Evolutionary conservation across 176 grass and related monocot species (phyloP).

Genomic region (Ensete glaucum): DNA sequence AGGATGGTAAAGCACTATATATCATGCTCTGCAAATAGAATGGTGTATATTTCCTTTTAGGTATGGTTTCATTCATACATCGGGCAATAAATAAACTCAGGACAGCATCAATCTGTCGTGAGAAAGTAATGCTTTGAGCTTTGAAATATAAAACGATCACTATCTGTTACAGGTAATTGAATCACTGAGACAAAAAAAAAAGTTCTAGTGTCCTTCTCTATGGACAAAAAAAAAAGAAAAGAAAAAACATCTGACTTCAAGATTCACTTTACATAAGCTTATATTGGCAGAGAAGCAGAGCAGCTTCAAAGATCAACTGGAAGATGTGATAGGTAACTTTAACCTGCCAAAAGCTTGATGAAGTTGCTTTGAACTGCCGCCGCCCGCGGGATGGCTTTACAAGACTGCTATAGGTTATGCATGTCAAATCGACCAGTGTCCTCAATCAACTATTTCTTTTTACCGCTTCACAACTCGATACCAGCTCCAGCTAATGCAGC

Average conservation of each 20-base stretch:
- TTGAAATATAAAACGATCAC: background rate
- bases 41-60: background rate
- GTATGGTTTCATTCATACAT: background rate
- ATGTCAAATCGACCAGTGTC: background rate
- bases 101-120: background rate
- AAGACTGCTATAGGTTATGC: background rate
- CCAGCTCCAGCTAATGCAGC: slow-evolving; percentile 70
- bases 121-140: background rate
- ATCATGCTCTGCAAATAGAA: too few relatives aligned
- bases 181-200: background rate
- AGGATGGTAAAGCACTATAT: too few relatives aligned
- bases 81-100: background rate
- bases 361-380: background rate
- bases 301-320: background rate
- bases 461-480: slow-evolving; percentile 31
- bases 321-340: background rate
- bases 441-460: background rate
- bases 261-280: background rate
- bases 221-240: background rate
- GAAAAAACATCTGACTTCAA: too few relatives aligned
- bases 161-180: background rate
- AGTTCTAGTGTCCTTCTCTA: background rate
- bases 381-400: background rate
- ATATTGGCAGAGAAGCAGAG: background rate
- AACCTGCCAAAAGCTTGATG: background rate